Evolutionary conservation across 768 basidiomycete genomes (phyloP), one percentile per base, ranked within the genome.

Genomic region (Boletus vinaceobasis): DNA sequence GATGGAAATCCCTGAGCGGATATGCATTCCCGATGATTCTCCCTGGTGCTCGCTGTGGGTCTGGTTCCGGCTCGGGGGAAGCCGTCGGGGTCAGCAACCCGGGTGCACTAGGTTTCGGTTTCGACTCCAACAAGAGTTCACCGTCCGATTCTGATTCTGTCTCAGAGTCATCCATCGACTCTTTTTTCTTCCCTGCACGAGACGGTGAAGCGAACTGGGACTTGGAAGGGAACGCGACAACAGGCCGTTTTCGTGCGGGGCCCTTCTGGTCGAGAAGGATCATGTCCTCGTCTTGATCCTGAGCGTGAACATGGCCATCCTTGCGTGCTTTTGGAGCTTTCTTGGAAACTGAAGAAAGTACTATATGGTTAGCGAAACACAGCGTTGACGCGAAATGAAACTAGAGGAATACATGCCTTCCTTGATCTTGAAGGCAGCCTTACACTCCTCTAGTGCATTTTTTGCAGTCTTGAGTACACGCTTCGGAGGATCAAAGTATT

Each of bases 401-500:
- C 9, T 23, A 5, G 5, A 27, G 13, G 31, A 52, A 49, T 7
- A 63, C 77, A 27, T 53, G 80, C 94, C 90, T 76, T 87, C 78
- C 72, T 87, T 90, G 53, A 97, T 80, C 38, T 88, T 90, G 74
- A 98, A 85, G 1, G 67, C 74, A 7, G 73, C 65, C 66, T 83
- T 86, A 61, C 86, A 87, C 21, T 80, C 76, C 53, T 86, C 81
- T 21, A 87, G 74, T 0, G 84, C 74, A 1, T 74, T 70, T 40
- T 72, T 71, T 0, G 88, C 79, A 13, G 79, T 76, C 65, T 89
- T 88, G 14, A 87, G 70, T 1, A 89, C 82, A 32, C 76, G 77
- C 32, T 73, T 78, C 0, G 95, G 95, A 5, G 91, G 84, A 11
- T 91, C 75, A 61, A 97, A 86, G 71, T 90, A 98, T 65, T 88